Percentiles rank a stretch among this genome's conserved stretches.
Evolutionary conservation across 2,329 filamentous ascomycete species (phyloP).

Genomic region (Hymenoscyphus linearis): DNA sequence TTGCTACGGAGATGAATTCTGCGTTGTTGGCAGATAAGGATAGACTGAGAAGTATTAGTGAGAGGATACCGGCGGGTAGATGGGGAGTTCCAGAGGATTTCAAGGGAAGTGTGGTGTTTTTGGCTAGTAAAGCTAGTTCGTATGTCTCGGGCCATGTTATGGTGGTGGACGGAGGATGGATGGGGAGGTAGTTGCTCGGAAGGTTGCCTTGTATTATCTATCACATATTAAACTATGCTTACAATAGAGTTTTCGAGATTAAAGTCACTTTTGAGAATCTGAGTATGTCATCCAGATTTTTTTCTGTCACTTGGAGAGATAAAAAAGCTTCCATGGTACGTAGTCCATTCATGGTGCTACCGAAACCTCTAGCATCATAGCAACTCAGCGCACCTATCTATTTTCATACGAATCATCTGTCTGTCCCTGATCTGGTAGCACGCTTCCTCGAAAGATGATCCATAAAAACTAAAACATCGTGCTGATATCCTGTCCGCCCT

Average conservation of each 20-base stretch:
- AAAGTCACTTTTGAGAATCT: neutral
- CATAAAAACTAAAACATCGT: neutral
- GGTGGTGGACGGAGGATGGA: slow-evolving; percentile 88
- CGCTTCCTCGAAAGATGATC: neutral
- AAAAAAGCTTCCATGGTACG: neutral
- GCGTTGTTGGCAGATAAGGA: slow-evolving; percentile 70
- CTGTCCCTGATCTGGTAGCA: neutral
- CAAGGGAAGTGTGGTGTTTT: slow-evolving; percentile 72
- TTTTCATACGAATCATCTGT: neutral
- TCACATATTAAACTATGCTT: neutral
- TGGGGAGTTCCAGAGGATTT: slow-evolving; percentile 87
- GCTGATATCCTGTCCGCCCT: neutral
- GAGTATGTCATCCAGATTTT: neutral
- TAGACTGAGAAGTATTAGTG: slow-evolving; percentile 67
- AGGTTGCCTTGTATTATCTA: neutral
- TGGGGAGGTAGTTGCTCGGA: slow-evolving; percentile 47
- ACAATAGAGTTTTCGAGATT: neutral
- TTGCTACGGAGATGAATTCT: slow-evolving; percentile 90
- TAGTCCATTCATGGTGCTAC: neutral
- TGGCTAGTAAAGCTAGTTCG: slow-evolving; percentile 69
- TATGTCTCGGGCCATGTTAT: slow-evolving; percentile 81
- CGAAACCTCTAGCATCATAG: neutral
- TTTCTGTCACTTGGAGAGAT: neutral
- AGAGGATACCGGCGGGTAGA: slow-evolving; percentile 74
- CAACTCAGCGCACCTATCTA: neutral